Evolutionary conservation across 345 rosid genomes (phyloP).

Genomic region (Gossypium longicalyx): DNA sequence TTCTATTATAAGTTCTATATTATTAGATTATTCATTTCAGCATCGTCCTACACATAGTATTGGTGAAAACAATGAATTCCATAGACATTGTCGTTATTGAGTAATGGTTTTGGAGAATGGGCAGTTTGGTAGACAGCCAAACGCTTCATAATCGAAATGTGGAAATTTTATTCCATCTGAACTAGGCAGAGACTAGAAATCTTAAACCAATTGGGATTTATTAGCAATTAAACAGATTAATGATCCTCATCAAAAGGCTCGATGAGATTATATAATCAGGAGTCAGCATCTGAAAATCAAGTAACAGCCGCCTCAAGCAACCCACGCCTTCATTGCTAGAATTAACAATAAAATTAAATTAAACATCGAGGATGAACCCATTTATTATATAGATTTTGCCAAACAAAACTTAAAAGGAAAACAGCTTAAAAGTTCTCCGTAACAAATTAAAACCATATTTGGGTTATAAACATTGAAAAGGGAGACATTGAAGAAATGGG

Average conservation of each 20-base stretch:
- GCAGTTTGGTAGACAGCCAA: slow-evolving; percentile 20
- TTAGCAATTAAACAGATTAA: not conserved
- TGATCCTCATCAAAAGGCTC: not conserved
- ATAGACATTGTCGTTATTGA: slow-evolving; percentile 51
- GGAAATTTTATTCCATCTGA: not conserved
- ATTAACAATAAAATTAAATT: not conserved
- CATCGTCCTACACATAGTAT: slow-evolving; percentile 14
- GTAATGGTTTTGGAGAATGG: slow-evolving; percentile 52
- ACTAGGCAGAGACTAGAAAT: not conserved
- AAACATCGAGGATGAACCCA: not conserved
- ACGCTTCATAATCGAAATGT: not conserved
- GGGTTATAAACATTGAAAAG: not conserved
- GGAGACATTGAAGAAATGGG: not conserved
- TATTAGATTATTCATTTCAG: slow-evolving; percentile 34
- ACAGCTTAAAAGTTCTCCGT: not conserved
- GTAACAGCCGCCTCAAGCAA: not conserved
- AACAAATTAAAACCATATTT: not conserved
- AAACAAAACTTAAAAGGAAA: not conserved
- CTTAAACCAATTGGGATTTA: not conserved
- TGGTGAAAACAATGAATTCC: slow-evolving; percentile 66
- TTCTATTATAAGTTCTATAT: slow-evolving; percentile 42
- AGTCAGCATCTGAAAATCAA: not conserved
- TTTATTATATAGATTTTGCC: too few species aligned
- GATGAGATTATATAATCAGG: not conserved
- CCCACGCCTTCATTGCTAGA: not conserved